These are phyloP conservation scores for Forsythia viridissima DNA, from an alignment of 257 asterid genomes.

Conservation along the genomic window DNA sequence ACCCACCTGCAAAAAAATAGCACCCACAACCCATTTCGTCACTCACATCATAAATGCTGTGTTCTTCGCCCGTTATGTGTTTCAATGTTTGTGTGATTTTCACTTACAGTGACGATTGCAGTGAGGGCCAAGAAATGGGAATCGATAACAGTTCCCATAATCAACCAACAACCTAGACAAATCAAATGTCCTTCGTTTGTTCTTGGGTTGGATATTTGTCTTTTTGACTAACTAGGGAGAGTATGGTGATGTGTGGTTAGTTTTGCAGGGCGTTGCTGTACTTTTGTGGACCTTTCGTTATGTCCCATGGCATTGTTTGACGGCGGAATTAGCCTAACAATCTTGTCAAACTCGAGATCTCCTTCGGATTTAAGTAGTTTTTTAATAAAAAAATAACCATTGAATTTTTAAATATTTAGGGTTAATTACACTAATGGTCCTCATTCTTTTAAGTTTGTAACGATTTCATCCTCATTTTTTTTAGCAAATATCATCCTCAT, in stretches of 20 bases:
- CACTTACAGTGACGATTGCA: constrained; percentile 81
- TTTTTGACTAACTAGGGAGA: not conserved
- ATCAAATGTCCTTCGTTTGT: not conserved
- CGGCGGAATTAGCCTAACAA: too few species aligned
- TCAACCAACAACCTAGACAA: not conserved
- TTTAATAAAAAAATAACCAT: too few species aligned
- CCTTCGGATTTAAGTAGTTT: too few species aligned
- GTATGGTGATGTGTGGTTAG: not conserved
- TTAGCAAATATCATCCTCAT: too few species aligned
- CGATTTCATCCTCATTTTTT: too few species aligned
- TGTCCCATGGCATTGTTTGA: too few species aligned
- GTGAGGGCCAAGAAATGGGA: constrained; percentile 89
- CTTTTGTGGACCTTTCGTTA: not conserved
- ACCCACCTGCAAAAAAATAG: constrained; percentile 54
- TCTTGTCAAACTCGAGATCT: not conserved
- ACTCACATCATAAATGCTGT: not conserved
- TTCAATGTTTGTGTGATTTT: not conserved
- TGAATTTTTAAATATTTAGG: too few species aligned
- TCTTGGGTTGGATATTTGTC: not conserved
- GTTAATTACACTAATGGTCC: too few species aligned
- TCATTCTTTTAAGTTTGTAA: too few species aligned
- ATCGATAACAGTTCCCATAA: constrained; percentile 79
- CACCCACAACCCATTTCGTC: constrained; percentile 18
- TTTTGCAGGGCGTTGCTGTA: not conserved
- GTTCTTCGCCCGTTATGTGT: not conserved